phyloP scores from a whole-genome alignment of 306 rosid genomes.

The Carpinus fangiana region DNA sequence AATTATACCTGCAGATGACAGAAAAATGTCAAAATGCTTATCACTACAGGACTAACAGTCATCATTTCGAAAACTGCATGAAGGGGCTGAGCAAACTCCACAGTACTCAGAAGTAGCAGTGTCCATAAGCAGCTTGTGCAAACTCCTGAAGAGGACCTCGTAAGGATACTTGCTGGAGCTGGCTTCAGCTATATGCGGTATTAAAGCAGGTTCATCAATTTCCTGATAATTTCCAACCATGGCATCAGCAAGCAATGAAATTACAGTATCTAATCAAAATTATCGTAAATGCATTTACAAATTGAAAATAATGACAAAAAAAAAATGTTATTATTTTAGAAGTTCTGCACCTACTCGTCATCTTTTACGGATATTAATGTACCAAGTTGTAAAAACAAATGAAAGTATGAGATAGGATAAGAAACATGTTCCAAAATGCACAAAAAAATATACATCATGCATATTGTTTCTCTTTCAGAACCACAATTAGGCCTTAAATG shows the following conservation, averaged over 20 bases:
- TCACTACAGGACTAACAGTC: conserved; percentile 7
- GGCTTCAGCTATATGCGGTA: conserved; percentile 94
- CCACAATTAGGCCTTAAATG: neutral
- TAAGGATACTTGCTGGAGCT: conserved; percentile 79
- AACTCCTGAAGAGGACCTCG: conserved; percentile 86
- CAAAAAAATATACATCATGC: neutral
- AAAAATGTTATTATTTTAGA: neutral
- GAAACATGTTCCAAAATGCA: neutral
- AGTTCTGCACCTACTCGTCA: neutral
- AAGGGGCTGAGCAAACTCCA: conserved; percentile 34
- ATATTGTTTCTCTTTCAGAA: neutral
- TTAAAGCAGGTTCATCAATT: conserved; percentile 85
- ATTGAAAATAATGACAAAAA: neutral
- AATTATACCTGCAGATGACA: conserved; percentile 65
- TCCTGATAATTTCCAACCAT: conserved; percentile 45
- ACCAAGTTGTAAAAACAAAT: neutral
- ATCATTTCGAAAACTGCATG: conserved; percentile 20
- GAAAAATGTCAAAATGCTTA: conserved; percentile 23
- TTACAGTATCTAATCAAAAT: neutral
- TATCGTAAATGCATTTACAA: neutral
- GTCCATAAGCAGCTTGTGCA: conserved; percentile 89
- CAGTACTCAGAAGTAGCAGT: conserved; percentile 91
- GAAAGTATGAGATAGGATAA: neutral
- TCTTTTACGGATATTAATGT: neutral
- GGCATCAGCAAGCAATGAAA: neutral